Conservation (phyloP, 768 basidiomycete species). For the Boletus rex-veris region DNA sequence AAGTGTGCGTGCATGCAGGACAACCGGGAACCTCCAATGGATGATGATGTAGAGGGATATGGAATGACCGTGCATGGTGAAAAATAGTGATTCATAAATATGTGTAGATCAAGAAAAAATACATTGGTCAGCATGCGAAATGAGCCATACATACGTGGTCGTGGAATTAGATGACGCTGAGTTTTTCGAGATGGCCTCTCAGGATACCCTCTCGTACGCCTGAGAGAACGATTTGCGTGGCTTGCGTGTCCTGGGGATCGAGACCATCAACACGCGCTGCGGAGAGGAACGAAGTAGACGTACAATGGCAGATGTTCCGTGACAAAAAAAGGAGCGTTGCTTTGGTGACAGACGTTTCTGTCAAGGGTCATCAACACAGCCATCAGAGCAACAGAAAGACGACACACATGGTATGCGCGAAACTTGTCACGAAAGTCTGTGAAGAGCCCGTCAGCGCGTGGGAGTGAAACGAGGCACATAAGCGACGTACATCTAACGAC, state of each 20-base stretch:
- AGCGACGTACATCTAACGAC: constrained; percentile 58
- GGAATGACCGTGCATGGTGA: no score
- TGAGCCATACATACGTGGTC: no score
- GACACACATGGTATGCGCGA: constrained; percentile 54
- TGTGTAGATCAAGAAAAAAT: no score
- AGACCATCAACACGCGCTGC: not conserved
- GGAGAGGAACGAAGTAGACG: constrained; percentile 22
- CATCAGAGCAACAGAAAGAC: not conserved
- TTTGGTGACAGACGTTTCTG: constrained; percentile 57
- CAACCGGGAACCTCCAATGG: no score
- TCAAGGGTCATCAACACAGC: not conserved
- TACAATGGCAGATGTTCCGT: constrained; percentile 71
- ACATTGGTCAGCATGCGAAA: no score
- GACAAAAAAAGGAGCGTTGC: constrained; percentile 58
- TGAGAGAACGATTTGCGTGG: constrained; percentile 37
- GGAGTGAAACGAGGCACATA: not conserved
- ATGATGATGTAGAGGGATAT: no score
- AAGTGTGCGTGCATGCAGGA: no score
- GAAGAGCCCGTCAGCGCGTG: not conserved
- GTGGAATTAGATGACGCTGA: constrained; percentile 26
- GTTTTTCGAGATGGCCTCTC: constrained; percentile 29
- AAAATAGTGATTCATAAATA: no score
- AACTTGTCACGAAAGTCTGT: constrained; percentile 73
- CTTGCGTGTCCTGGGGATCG: constrained; percentile 34
- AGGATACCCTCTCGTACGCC: constrained; percentile 44